Percentiles rank a stretch among this genome's conserved stretches.
Conservation (phyloP, 1,284 basidiomycete species). For the Jaminaea rosea region DNA sequence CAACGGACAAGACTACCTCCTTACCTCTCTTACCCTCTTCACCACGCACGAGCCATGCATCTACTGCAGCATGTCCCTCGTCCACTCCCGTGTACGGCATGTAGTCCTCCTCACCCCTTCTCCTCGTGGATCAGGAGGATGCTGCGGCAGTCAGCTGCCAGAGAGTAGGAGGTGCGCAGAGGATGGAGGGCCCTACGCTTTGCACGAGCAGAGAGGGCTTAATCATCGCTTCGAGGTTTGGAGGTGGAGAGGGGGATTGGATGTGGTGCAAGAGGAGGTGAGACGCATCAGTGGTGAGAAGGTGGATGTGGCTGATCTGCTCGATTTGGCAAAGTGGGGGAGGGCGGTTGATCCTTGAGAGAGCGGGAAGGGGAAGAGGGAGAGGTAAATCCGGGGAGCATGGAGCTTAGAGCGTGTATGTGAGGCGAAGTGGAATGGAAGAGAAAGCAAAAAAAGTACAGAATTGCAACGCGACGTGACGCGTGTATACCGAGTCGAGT, state of each 20-base stretch:
- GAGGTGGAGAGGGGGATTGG: constrained; percentile 29
- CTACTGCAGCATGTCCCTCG: constrained; percentile 42
- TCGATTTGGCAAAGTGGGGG: constrained; percentile 1
- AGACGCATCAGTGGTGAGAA: background rate
- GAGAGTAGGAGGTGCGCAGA: constrained; percentile 8
- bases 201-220: constrained; percentile 49
- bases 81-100: constrained; percentile 35
- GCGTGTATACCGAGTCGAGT: too few species aligned
- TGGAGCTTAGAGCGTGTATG: too few species aligned
- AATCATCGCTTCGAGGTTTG: constrained; percentile 49
- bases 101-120: constrained; percentile 35
- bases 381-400: too few species aligned
- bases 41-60: constrained; percentile 43
- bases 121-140: constrained; percentile 27
- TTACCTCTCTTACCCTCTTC: constrained; percentile 35
- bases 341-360: background rate
- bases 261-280: background rate
- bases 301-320: background rate
- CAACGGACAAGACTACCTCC: constrained; percentile 42
- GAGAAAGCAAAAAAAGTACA: too few species aligned
- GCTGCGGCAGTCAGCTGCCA: constrained; percentile 24
- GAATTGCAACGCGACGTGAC: too few species aligned
- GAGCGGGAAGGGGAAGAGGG: background rate
- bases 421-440: too few species aligned
- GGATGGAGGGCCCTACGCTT: constrained; percentile 37